Percentiles rank a stretch among this genome's conserved stretches.
Evolutionary conservation across 805 yeast species (phyloP).

Genomic region (Yarrowia sp.): DNA sequence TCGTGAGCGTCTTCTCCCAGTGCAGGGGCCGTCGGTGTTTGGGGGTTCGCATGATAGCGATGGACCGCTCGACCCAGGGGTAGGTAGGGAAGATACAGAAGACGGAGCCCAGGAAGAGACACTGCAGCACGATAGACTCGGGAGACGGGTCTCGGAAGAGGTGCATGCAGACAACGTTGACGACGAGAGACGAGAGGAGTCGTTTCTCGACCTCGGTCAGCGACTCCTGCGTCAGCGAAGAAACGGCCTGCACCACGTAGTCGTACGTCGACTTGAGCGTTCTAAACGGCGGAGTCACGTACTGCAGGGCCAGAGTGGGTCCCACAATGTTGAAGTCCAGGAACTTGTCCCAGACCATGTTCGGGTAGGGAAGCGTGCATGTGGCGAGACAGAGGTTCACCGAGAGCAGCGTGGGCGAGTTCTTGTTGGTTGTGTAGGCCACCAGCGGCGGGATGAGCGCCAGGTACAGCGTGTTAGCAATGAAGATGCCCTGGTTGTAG

Average conservation of each 20-base stretch:
- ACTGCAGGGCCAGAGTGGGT: conserved; percentile 6
- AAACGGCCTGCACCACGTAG: neutral
- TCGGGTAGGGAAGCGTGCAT: neutral
- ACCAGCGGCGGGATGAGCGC: conserved; percentile 15
- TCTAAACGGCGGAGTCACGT: neutral
- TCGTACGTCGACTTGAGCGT: neutral
- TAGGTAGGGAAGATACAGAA: conserved; percentile 18
- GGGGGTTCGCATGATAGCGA: conserved; percentile 25
- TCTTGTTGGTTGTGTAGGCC: conserved; percentile 4
- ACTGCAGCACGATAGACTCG: conserved; percentile 4
- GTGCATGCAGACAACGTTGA: conserved; percentile 13
- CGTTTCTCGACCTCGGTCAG: conserved; percentile 19
- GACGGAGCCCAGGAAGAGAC: conserved; percentile 24
- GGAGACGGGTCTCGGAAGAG: conserved; percentile 12
- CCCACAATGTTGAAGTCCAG: conserved; percentile 9
- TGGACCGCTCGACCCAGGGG: conserved; percentile 22
- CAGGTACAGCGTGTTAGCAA: conserved; percentile 8
- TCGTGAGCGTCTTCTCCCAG: conserved; percentile 20
- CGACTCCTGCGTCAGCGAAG: conserved; percentile 6
- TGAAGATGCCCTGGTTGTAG: neutral
- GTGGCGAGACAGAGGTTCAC: conserved; percentile 16
- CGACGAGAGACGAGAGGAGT: neutral
- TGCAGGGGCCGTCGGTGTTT: neutral
- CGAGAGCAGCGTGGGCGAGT: neutral
- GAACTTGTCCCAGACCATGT: neutral